These are phyloP conservation scores for Rutstroemia sp. DNA, from an alignment of 2,329 filamentous ascomycete species.

Conservation along the genomic window DNA sequence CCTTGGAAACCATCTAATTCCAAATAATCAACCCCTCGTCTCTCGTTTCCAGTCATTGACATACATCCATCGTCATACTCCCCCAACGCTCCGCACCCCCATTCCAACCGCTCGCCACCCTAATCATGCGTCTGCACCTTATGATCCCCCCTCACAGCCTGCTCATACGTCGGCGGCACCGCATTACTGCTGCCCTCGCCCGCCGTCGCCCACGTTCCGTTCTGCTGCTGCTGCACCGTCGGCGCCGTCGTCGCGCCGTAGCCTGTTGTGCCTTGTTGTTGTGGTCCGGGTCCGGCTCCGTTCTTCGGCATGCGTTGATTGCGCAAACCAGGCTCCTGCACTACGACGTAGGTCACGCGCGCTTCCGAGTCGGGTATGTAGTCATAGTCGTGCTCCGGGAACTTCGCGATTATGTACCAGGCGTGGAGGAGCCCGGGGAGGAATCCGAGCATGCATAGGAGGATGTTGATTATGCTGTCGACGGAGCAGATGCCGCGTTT, in stretches of 20 bases:
- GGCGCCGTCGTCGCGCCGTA: slow-evolving; percentile 28
- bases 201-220: slow-evolving; percentile 26
- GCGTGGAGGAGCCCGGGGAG: slow-evolving; percentile 86
- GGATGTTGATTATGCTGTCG: slow-evolving; percentile 91
- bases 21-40: not conserved
- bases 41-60: not conserved
- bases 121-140: slow-evolving; percentile 62
- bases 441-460: slow-evolving; percentile 72
- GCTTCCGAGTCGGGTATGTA: slow-evolving; percentile 48
- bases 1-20: too few relatives aligned
- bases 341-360: slow-evolving; percentile 72
- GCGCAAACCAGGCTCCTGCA: slow-evolving; percentile 41
- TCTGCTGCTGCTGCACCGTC: slow-evolving; percentile 29
- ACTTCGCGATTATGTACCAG: slow-evolving; percentile 96
- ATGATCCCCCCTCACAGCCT: slow-evolving; percentile 82
- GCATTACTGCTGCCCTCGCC: slow-evolving; percentile 35
- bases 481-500: slow-evolving; percentile 89
- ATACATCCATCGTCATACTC: not conserved
- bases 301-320: slow-evolving; percentile 23
- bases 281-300: slow-evolving; percentile 9
- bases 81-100: not conserved
- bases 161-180: slow-evolving; percentile 78
- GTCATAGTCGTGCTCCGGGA: slow-evolving; percentile 72
- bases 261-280: slow-evolving; percentile 13
- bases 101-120: not conserved